phyloP scores from a whole-genome alignment of 2,329 filamentous ascomycete species.

The Cercospora canescens region DNA sequence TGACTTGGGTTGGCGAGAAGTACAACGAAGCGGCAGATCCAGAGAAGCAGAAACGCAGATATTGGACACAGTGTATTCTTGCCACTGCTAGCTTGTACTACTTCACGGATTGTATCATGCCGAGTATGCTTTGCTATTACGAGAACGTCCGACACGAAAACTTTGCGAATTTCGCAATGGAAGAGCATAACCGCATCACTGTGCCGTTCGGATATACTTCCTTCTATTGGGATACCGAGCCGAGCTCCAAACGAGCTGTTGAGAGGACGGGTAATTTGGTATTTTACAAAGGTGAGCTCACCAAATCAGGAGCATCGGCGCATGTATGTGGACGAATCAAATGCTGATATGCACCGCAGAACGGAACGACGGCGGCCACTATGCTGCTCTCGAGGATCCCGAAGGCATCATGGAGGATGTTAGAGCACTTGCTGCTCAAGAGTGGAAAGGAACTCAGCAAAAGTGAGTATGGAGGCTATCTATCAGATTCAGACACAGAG shows the following conservation, averaged over 20 bases:
- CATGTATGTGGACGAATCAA: neutral
- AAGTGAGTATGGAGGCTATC: neutral
- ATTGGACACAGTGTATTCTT: conserved; percentile 37
- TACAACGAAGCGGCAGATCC: conserved; percentile 42
- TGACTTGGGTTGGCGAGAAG: conserved; percentile 49
- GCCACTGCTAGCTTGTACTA: conserved; percentile 40
- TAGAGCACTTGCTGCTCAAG: conserved; percentile 17
- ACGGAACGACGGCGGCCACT: conserved; percentile 31
- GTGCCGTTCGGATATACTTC: conserved; percentile 41
- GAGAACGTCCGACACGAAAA: conserved; percentile 42
- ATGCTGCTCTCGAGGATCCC: conserved; percentile 33
- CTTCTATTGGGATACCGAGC: conserved; percentile 40
- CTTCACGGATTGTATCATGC: conserved; percentile 42
- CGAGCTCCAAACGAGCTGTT: conserved; percentile 37
- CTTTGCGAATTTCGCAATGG: conserved; percentile 40
- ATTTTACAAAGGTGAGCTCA: conserved; percentile 33
- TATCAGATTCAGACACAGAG: neutral
- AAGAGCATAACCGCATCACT: conserved; percentile 39
- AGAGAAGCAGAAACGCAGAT: conserved; percentile 35
- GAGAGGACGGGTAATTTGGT: conserved; percentile 40
- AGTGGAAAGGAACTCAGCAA: conserved; percentile 10
- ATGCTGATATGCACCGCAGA: conserved; percentile 8
- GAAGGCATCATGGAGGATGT: conserved; percentile 29
- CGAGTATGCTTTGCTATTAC: conserved; percentile 41
- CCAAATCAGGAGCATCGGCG: neutral